Conservation (phyloP, 2,329 filamentous ascomycete genomes). For the Neofusicoccum cordaticola region DNA sequence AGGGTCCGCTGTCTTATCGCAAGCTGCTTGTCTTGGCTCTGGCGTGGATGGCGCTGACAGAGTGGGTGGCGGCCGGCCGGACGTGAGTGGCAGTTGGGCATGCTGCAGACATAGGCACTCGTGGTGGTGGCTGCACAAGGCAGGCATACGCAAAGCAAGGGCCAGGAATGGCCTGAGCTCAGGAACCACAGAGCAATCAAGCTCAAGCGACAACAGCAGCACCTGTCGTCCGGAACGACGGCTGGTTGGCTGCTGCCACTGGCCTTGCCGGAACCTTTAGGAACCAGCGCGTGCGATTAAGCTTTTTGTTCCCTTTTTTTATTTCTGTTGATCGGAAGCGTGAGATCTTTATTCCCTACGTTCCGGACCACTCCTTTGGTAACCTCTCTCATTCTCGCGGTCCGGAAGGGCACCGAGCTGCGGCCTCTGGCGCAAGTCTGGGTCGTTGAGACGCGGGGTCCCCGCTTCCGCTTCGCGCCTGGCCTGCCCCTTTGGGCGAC, state of each 20-base stretch:
- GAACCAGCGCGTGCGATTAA: not conserved
- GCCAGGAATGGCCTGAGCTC: not conserved
- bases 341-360: constrained; percentile 2
- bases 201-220: not conserved
- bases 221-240: not conserved
- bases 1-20: not conserved
- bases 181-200: not conserved
- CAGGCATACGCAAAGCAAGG: not conserved
- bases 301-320: not conserved
- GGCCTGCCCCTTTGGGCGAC: not conserved
- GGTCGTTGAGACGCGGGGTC: constrained; percentile 5
- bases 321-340: not conserved
- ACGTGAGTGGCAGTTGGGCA: not conserved
- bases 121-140: not conserved
- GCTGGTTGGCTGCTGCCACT: not conserved
- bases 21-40: not conserved
- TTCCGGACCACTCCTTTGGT: not conserved
- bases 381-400: not conserved
- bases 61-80: no score
- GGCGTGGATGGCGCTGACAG: no score
- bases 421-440: not conserved
- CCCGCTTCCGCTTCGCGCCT: not conserved
- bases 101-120: not conserved
- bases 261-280: not conserved
- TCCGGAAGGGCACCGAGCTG: not conserved